A percentile compares a stretch with the other conserved stretches of the same genome.
These are phyloP conservation scores for Cicer pinnatifidum DNA, from an alignment of 306 rosid species.

Conservation along the genomic window DNA sequence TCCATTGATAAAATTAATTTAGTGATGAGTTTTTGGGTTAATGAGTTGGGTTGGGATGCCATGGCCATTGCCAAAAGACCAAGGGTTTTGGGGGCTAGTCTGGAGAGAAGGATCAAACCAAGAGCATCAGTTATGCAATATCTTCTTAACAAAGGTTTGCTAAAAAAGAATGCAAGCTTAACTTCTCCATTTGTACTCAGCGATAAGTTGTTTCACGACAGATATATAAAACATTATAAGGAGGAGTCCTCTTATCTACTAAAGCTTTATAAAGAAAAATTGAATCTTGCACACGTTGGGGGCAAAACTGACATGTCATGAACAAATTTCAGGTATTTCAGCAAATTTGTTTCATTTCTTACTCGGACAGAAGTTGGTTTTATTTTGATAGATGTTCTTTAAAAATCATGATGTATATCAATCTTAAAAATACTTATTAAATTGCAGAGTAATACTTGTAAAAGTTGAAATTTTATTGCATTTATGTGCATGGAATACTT, in stretches of 20 bases:
- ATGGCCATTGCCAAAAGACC: constrained; percentile 20
- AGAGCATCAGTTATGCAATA: constrained; percentile 43
- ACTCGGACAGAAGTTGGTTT: neutral
- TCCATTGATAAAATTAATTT: constrained; percentile 48
- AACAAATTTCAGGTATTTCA: neutral
- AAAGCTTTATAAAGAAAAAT: neutral
- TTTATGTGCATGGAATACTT: neutral
- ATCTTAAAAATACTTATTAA: neutral
- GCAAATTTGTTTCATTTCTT: neutral
- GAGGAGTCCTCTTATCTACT: constrained; percentile 2
- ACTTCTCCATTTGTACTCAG: neutral
- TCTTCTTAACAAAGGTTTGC: constrained; percentile 49
- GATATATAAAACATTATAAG: constrained; percentile 18
- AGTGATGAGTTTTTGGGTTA: constrained; percentile 52
- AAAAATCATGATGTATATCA: neutral
- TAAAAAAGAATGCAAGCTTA: constrained; percentile 26
- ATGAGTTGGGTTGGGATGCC: constrained; percentile 47
- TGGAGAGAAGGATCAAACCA: constrained; percentile 53
- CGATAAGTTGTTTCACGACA: constrained; percentile 30
- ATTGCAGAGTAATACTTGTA: neutral
- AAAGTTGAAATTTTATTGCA: neutral
- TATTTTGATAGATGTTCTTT: neutral
- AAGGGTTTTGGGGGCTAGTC: neutral
- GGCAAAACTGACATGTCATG: neutral
- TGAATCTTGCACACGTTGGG: neutral